phyloP scores from a whole-genome alignment of 805 yeast species.

The Suhomyces prunicola region DNA sequence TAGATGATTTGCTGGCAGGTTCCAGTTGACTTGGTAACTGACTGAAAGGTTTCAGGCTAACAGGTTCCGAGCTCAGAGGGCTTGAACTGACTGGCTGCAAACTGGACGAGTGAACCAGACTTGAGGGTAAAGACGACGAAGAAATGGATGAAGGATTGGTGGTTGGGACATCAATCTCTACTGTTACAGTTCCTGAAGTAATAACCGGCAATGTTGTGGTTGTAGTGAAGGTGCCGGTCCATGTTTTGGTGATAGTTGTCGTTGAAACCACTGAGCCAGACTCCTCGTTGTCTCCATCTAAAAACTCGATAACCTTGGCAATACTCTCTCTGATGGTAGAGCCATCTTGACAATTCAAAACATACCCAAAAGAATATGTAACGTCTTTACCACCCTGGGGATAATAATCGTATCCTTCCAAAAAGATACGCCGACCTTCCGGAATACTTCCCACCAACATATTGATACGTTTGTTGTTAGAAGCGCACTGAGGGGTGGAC shows the following conservation, averaged over 20 bases:
- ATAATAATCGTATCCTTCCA: conserved; percentile 12
- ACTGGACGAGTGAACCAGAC: not conserved
- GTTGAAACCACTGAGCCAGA: not conserved
- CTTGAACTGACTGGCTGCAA: not conserved
- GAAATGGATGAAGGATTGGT: not conserved
- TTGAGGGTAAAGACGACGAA: not conserved
- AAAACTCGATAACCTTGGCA: not conserved
- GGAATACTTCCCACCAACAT: conserved; percentile 7
- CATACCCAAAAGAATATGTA: conserved; percentile 8
- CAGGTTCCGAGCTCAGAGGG: not conserved
- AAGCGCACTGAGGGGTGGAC: not conserved
- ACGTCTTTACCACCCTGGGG: conserved; percentile 3
- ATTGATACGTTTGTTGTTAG: conserved; percentile 2
- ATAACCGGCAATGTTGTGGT: not conserved
- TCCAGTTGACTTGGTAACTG: not conserved
- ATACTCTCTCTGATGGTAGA: not conserved
- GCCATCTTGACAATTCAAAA: conserved; percentile 11
- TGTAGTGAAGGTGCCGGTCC: not conserved
- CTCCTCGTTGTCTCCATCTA: not conserved
- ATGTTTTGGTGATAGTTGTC: not conserved
- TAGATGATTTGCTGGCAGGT: not conserved
- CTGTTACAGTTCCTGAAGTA: not conserved
- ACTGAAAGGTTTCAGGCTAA: not conserved
- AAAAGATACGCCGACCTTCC: conserved; percentile 10
- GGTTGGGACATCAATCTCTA: not conserved